Percentiles rank a stretch among this genome's conserved stretches.
Conservation (phyloP, 768 basidiomycete genomes). For the Lentinula edodes region DNA sequence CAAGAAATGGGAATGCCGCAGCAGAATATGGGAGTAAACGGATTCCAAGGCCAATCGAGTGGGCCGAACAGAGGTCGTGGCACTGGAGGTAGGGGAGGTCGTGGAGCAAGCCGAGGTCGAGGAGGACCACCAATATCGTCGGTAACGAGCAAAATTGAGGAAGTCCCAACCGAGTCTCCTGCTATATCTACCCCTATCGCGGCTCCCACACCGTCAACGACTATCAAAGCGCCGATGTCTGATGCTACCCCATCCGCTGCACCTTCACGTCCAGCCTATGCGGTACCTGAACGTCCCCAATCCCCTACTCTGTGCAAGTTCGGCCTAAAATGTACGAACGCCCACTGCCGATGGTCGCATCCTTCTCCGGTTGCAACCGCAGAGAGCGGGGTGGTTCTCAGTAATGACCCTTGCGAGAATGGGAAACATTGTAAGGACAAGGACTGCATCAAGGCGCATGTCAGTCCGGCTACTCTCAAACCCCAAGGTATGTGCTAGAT, state of each 20-base stretch:
- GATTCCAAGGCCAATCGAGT: conserved; percentile 19
- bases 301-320: conserved; percentile 95
- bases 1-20: conserved; percentile 48
- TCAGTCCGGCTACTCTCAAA: conserved; percentile 77
- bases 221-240: conserved; percentile 11
- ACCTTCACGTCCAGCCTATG: conserved; percentile 41
- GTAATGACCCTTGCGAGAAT: conserved; percentile 88
- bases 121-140: conserved; percentile 31
- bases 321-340: conserved; percentile 84
- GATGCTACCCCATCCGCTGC: conserved; percentile 17
- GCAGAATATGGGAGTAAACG: conserved; percentile 34
- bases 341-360: conserved; percentile 86
- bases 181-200: conserved; percentile 15
- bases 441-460: conserved; percentile 89
- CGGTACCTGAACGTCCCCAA: conserved; percentile 71
- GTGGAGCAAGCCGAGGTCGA: conserved; percentile 44
- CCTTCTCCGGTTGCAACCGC: conserved; percentile 96
- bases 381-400: conserved; percentile 92
- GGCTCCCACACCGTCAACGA: conserved; percentile 15
- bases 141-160: conserved; percentile 17
- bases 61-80: conserved; percentile 35
- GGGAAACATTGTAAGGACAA: conserved; percentile 88
- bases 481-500: conserved; percentile 45
- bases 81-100: conserved; percentile 34
- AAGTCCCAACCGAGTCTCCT: conserved; percentile 2